A percentile compares a stretch with the other conserved stretches of the same genome.
phyloP scores from a whole-genome alignment of 1,284 basidiomycete genomes.

The Heterobasidion parviporum region DNA sequence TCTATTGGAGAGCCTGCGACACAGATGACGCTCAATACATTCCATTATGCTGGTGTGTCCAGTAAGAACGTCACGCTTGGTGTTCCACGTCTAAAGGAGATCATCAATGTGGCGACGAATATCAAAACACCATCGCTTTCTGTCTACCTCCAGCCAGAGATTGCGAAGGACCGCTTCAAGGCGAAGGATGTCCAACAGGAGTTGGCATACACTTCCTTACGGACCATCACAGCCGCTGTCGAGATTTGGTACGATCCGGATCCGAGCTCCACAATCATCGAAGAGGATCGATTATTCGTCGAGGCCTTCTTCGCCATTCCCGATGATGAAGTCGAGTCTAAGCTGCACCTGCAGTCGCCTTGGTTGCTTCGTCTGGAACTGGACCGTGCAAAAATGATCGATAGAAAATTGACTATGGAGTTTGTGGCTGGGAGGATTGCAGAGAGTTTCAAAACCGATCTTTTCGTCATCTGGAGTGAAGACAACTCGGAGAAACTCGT shows the following conservation, averaged over 20 bases:
- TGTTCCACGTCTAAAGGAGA: slow-evolving; percentile 96
- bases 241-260: slow-evolving; percentile 99
- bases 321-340: slow-evolving; percentile 91
- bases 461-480: slow-evolving; percentile 98
- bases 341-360: slow-evolving; percentile 88
- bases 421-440: slow-evolving; percentile 93
- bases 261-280: slow-evolving; percentile 87
- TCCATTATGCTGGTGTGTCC: slow-evolving; percentile 98
- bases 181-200: slow-evolving; percentile 92
- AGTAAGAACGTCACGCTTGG: slow-evolving; percentile 97
- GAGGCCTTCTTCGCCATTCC: slow-evolving; percentile 99
- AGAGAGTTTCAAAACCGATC: slow-evolving; percentile 91
- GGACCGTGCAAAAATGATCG: slow-evolving; percentile 96
- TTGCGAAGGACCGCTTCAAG: slow-evolving; percentile 50
- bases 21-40: slow-evolving; percentile 97
- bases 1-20: slow-evolving; percentile 99
- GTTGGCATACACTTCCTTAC: slow-evolving; percentile 89
- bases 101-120: slow-evolving; percentile 97
- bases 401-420: slow-evolving; percentile 93
- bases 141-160: slow-evolving; percentile 78
- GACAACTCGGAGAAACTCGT: slow-evolving; percentile 98
- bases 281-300: slow-evolving; percentile 94
- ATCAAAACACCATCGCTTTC: slow-evolving; percentile 97
- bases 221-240: slow-evolving; percentile 91
- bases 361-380: slow-evolving; percentile 97